These are phyloP conservation scores for Barnettozyma siamensis DNA, from an alignment of 805 yeast genomes.

Conservation along the genomic window DNA sequence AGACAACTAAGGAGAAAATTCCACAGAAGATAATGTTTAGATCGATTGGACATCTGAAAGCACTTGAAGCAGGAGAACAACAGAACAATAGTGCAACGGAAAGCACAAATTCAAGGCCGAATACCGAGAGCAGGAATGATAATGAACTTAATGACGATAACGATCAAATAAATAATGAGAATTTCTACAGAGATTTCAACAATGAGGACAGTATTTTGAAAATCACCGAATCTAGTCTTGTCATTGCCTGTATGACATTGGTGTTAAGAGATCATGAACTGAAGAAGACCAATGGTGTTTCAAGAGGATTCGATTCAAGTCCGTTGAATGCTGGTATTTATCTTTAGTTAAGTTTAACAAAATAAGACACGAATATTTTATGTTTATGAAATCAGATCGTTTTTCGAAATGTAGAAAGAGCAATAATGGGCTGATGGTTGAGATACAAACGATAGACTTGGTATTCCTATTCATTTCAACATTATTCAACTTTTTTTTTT, in stretches of 20 bases:
- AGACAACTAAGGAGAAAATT: constrained; percentile 3
- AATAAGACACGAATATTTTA: no score
- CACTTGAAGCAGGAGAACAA: constrained; percentile 13
- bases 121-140: no score
- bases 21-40: constrained; percentile 13
- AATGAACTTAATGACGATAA: no score
- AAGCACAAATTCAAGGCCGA: background rate
- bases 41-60: constrained; percentile 19
- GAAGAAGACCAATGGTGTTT: constrained; percentile 19
- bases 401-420: no score
- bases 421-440: no score
- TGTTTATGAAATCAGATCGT: no score
- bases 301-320: constrained; percentile 16
- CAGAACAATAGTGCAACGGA: background rate
- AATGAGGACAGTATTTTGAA: constrained; percentile 10
- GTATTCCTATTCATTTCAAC: no score
- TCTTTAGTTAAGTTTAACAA: background rate
- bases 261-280: constrained; percentile 22
- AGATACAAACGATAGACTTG: no score
- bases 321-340: constrained; percentile 8
- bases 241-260: constrained; percentile 21
- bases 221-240: constrained; percentile 18
- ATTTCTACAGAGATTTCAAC: no score
- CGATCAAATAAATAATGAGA: background rate
- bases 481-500: no score